Conservation (phyloP, 441 rosid species). For the Raphanus hybrid region DNA sequence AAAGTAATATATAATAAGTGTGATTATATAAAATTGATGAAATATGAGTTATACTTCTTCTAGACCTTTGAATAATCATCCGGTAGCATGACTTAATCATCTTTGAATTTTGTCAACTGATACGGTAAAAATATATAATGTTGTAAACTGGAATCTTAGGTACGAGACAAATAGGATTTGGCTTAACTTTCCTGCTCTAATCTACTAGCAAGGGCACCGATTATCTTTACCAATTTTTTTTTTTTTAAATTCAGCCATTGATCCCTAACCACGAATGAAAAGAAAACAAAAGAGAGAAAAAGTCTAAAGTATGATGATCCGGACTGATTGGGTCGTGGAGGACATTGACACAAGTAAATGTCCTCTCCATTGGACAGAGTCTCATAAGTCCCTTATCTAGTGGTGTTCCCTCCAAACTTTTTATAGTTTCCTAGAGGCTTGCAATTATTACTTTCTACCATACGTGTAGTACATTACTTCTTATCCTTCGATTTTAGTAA, state of each 20-base stretch:
- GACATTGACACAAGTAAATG: constrained; percentile 31
- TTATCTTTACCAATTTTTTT: not conserved
- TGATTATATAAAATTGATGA: not conserved
- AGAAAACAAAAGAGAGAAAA: not conserved
- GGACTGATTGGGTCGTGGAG: constrained; percentile 31
- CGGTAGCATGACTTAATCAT: not conserved
- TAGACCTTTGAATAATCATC: not conserved
- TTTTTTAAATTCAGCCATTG: not conserved
- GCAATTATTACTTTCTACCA: not conserved
- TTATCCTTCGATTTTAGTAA: constrained; percentile 8
- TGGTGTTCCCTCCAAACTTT: constrained; percentile 19
- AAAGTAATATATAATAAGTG: not conserved
- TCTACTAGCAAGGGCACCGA: constrained; percentile 6
- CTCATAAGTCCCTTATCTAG: constrained; percentile 8
- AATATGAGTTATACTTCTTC: not conserved
- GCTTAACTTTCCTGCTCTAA: not conserved
- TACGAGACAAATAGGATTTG: not conserved
- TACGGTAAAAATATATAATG: not conserved
- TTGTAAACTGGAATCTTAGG: not conserved
- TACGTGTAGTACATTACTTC: not conserved
- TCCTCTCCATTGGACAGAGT: constrained; percentile 33
- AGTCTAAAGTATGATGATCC: constrained; percentile 9
- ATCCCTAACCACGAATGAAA: constrained; percentile 17
- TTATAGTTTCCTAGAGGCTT: constrained; percentile 22
- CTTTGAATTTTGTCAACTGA: not conserved